phyloP scores from a whole-genome alignment of 2,329 filamentous ascomycete species.

The Emmonsia crescens region DNA sequence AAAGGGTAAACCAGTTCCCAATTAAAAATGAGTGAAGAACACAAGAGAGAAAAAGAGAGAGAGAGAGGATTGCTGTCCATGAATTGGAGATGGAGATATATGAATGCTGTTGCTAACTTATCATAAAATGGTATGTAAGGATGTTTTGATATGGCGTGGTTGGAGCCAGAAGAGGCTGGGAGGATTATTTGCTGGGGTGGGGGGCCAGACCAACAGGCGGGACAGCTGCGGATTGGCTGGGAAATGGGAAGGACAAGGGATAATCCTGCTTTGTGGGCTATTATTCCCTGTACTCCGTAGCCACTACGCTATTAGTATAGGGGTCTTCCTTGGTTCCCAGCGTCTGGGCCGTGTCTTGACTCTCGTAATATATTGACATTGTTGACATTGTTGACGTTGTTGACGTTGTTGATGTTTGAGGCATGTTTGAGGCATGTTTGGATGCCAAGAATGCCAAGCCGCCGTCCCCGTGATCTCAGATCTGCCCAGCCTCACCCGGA shows the following conservation, averaged over 20 bases:
- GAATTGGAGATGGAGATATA: neutral
- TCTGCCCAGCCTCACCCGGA: neutral
- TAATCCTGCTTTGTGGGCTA: too few species aligned
- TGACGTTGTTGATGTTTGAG: neutral
- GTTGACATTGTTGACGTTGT: neutral
- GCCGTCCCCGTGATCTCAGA: neutral
- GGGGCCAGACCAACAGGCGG: neutral
- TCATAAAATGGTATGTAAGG: too few species aligned
- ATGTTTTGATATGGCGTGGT: neutral
- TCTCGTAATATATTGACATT: too few species aligned
- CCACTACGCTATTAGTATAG: neutral
- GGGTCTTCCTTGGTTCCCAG: neutral
- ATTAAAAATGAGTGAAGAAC: neutral
- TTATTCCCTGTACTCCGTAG: neutral
- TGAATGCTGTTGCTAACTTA: too few species aligned
- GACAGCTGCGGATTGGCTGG: neutral
- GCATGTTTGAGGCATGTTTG: too few species aligned
- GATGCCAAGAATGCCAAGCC: neutral
- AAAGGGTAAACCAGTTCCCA: neutral
- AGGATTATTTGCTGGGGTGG: neutral
- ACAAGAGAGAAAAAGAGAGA: neutral
- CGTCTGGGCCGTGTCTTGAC: neutral
- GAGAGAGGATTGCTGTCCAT: neutral
- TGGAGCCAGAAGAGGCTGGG: conserved; percentile 1
- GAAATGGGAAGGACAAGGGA: neutral